Percentiles rank a stretch among this genome's conserved stretches.
phyloP scores from a whole-genome alignment of 2,329 filamentous ascomycete genomes.

The Aspergillus sp. region DNA sequence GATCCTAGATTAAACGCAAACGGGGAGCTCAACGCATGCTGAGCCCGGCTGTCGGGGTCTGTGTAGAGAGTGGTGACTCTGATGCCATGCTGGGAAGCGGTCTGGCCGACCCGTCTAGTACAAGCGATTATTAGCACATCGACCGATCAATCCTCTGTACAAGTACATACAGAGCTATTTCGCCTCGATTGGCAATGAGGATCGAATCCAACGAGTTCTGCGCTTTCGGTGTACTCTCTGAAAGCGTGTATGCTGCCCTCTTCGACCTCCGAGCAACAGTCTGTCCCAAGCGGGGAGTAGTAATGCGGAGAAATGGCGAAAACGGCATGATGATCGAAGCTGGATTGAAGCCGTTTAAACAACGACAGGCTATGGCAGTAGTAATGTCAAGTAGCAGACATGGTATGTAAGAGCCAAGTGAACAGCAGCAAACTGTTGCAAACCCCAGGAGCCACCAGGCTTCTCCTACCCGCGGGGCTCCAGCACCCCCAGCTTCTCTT shows the following conservation, averaged over 20 bases:
- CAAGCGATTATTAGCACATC: constrained; percentile 3
- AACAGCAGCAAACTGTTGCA: not conserved
- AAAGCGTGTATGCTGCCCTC: constrained; percentile 23
- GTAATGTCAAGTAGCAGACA: too few species aligned
- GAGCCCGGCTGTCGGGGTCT: constrained; percentile 75
- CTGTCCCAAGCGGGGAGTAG: constrained; percentile 24
- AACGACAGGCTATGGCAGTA: not conserved
- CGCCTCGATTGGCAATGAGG: constrained; percentile 91
- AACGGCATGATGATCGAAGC: constrained; percentile 22
- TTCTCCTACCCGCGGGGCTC: too few species aligned
- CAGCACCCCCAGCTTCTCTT: constrained; percentile 2
- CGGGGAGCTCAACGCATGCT: constrained; percentile 79
- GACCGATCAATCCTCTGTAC: too few species aligned
- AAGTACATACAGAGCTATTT: constrained; percentile 66
- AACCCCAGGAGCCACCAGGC: not conserved
- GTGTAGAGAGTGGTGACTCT: constrained; percentile 92
- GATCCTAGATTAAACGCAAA: constrained; percentile 77
- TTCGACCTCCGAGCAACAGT: constrained; percentile 20
- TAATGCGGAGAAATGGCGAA: constrained; percentile 34
- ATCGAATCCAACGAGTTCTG: constrained; percentile 58
- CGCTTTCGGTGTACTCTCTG: constrained; percentile 15
- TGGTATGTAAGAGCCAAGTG: not conserved
- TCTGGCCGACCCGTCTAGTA: constrained; percentile 68
- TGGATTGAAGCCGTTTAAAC: not conserved
- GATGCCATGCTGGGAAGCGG: constrained; percentile 80